phyloP scores from a whole-genome alignment of 371 early-diverging fungal genomes.

The Dinochytrium kinnereticum region DNA sequence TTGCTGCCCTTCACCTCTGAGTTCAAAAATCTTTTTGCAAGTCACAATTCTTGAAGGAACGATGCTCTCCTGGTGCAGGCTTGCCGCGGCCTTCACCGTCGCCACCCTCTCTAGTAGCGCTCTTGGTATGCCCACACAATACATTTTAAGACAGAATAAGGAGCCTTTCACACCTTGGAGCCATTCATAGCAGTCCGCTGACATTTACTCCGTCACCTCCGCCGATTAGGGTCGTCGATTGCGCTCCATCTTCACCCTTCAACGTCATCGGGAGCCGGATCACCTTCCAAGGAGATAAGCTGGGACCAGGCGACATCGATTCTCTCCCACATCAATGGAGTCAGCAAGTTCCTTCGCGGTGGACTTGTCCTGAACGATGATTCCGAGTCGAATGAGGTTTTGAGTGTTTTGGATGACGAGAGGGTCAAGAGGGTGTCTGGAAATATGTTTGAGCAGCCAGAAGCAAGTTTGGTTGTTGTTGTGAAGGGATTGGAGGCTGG shows the following conservation, averaged over 20 bases:
- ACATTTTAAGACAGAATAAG: no score
- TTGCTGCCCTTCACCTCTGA: no score
- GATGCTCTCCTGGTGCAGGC: neutral
- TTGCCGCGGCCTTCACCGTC: neutral
- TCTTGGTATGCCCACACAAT: neutral
- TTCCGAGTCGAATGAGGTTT: neutral
- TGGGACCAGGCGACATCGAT: slow-evolving; percentile 35
- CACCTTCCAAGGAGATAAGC: slow-evolving; percentile 3
- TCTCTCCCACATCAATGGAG: slow-evolving; percentile 36
- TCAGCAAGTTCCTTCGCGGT: slow-evolving; percentile 17
- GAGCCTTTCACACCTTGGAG: no score
- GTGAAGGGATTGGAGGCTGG: slow-evolving; percentile 25
- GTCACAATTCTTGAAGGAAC: neutral
- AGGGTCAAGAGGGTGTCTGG: slow-evolving; percentile 1
- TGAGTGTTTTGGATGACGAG: slow-evolving; percentile 10
- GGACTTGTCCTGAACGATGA: neutral
- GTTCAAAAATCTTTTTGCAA: no score
- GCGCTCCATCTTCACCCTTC: neutral
- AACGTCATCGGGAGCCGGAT: neutral
- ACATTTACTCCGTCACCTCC: no score
- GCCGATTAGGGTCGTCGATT: neutral
- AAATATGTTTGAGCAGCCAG: slow-evolving; percentile 20
- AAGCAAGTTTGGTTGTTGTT: slow-evolving; percentile 24
- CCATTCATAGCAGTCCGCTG: no score
- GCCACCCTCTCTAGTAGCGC: neutral